Base-by-base conservation (phyloP, 139 green algal genomes). In the Tetraselmis striata region DNA sequence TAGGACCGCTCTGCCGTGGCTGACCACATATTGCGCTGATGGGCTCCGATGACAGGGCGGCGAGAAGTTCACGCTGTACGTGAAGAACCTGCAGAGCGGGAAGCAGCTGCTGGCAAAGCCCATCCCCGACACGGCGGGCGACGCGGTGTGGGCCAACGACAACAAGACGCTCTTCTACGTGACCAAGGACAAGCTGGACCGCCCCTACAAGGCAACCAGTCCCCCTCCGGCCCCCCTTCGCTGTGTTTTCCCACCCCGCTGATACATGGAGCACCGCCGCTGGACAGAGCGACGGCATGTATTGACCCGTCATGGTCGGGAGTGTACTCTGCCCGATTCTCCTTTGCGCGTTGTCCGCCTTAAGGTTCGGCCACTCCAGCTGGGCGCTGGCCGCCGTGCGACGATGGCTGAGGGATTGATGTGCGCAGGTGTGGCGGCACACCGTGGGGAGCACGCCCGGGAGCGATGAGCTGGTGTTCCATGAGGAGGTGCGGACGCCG, bases 1-100 rank as follows among this genome's bases (percentile, higher is more conserved):
- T n/a, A n/a, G n/a, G n/a, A n/a, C n/a, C n/a, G n/a, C n/a, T n/a
- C n/a, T n/a, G n/a, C n/a, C n/a, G n/a, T n/a, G n/a, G n/a, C n/a
- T n/a, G n/a, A n/a, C n/a, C n/a, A n/a, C n/a, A n/a, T n/a, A n/a
- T n/a, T n/a, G n/a, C n/a, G n/a, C n/a, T n/a, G n/a, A n/a, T n/a
- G n/a, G n/a, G n/a, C n/a, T n/a, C n/a, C n/a, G n/a, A n/a, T n/a
- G n/a, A n/a, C 67, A 30, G 27, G 93, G 94, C 25, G 87, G 87
- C 26, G 95, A 98, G 90, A 93, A 90, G 82, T 98, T 93, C 90
- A 94, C 90, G 0, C 83, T 98, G 79, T 86, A 88, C 30, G 91
- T 98, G 31, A 94, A 91, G 86, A 88, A 95, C 79, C 30, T 95
- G 27, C 32, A 81, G 1, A 93, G 82, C 1, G 86, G 89, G 26